Base-by-base conservation (phyloP, 1,284 basidiomycete species). In the Trametes sp. region DNA sequence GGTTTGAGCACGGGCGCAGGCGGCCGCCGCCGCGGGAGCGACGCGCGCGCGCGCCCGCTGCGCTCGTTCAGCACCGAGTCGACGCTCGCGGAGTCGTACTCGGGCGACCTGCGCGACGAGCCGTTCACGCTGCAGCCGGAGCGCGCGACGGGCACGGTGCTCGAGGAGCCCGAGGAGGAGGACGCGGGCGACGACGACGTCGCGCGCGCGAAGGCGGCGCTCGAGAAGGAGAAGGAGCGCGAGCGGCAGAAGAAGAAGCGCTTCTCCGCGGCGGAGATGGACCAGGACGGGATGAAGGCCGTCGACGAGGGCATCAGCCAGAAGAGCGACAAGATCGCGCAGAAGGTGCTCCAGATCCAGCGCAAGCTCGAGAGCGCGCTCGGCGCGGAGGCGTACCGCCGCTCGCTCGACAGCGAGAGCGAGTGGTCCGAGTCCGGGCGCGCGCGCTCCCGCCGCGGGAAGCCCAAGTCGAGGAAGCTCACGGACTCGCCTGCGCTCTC, bases 251-350 rank as follows among this genome's bases (percentile, higher is more conserved):
- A 82, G 76, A 88, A 86, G 81, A 92, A 92, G 73, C 82, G 91
- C 19, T 93, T 93, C 76, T 92, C 90, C 4, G 87, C 85, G 8
- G 82, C 84, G 7, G 83, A 84, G 41, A 77, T 80, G 33, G 88
- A 90, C 52, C 88, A 90, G 68, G 92, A 93, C 72, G 88, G 87
- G 26, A 92, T 94, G 89, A 83, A 80, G 59, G 92, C 91, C 26
- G 90, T 94, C 16, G 92, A 94, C 69, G 89, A 91, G 73, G 89
- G 90, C 24, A 94, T 94, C 74, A 90, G 85, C 67, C 82, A 88
- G 73, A 88, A 89, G 74, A 94, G 90, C 70, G 92, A 94, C 69
- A 88, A 84, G 70, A 94, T 94, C 65, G 89, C 92, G 35, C 87
- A 90, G 75, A 94, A 93, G 74, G 89, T 94, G 38, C 72, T 90